Evolutionary conservation across 2,329 filamentous ascomycete species (phyloP).

Genomic region (Fusarium oligoseptatum): DNA sequence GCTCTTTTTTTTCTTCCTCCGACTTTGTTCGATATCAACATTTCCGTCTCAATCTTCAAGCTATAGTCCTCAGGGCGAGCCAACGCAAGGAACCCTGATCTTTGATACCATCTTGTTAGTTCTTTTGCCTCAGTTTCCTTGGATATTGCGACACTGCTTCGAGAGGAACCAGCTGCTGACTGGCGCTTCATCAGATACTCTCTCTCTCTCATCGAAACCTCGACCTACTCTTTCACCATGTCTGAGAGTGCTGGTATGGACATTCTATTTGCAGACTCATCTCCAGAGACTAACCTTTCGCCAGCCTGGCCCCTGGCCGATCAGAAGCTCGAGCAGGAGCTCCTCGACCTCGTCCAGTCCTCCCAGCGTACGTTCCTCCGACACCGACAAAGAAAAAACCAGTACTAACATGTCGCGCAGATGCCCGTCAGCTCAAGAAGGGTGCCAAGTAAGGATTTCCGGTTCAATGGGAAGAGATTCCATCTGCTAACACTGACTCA

Average conservation of each 20-base stretch:
- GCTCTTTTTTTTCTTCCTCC: conserved; percentile 25
- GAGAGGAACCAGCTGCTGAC: conserved; percentile 25
- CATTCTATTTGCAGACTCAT: background rate
- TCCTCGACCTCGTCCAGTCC: conserved; percentile 86
- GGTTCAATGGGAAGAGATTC: background rate
- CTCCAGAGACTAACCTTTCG: conserved; percentile 32
- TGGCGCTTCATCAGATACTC: conserved; percentile 12
- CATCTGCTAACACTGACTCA: conserved; percentile 12
- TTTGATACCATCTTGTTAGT: conserved; percentile 32
- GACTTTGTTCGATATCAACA: conserved; percentile 33
- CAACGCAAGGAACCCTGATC: conserved; percentile 72
- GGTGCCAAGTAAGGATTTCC: conserved; percentile 69
- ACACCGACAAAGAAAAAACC: background rate
- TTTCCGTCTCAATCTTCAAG: conserved; percentile 24
- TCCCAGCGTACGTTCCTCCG: conserved; percentile 60
- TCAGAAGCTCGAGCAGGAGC: conserved; percentile 80
- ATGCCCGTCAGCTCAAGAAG: conserved; percentile 86
- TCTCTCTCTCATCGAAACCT: conserved; percentile 30
- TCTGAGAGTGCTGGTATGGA: conserved; percentile 47
- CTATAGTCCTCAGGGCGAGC: conserved; percentile 64
- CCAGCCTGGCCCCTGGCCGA: conserved; percentile 80
- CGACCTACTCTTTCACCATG: conserved; percentile 37
- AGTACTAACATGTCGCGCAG: conserved; percentile 26
- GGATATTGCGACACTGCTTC: background rate
- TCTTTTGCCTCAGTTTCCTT: background rate